Evolutionary conservation across 331 rosid species (phyloP).

Genomic region (Quercus lobata): DNA sequence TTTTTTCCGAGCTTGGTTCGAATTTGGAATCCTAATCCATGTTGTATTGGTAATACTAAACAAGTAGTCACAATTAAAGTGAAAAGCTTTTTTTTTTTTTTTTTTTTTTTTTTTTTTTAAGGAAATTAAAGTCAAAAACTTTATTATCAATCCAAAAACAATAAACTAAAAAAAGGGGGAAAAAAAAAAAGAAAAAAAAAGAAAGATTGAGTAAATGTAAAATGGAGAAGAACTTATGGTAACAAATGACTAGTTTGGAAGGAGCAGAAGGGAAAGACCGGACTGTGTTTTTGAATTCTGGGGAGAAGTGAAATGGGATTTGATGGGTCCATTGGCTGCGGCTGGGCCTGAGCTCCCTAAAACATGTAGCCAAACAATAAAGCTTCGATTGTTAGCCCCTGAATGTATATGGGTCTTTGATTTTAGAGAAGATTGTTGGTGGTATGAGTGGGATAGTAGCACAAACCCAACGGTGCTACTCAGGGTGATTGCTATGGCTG

Average conservation of each 20-base stretch:
- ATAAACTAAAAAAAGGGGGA: too few species aligned
- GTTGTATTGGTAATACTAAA: too few species aligned
- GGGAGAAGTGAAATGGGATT: constrained; percentile 76
- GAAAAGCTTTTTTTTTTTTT: too few species aligned
- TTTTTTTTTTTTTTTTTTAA: too few species aligned
- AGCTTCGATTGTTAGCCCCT: constrained; percentile 56
- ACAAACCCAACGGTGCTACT: constrained; percentile 29
- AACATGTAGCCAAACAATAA: constrained; percentile 86
- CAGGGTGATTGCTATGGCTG: constrained; percentile 23
- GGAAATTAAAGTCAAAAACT: too few species aligned
- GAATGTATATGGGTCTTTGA: constrained; percentile 8
- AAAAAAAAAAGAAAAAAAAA: too few species aligned
- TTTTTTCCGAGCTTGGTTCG: too few species aligned
- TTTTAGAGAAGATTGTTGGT: not conserved
- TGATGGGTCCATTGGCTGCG: constrained; percentile 82
- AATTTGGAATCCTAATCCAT: too few species aligned
- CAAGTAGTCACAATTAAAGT: too few species aligned
- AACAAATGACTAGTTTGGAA: constrained; percentile 68
- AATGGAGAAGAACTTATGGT: constrained; percentile 32
- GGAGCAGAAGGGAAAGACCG: constrained; percentile 96
- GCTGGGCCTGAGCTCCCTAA: constrained; percentile 87
- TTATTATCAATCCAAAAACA: too few species aligned
- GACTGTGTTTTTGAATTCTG: constrained; percentile 49
- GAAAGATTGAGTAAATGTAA: not conserved
- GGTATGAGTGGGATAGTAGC: constrained; percentile 11